phyloP scores from a whole-genome alignment of 148 eudicot genomes.

The Spergularia marina region DNA sequence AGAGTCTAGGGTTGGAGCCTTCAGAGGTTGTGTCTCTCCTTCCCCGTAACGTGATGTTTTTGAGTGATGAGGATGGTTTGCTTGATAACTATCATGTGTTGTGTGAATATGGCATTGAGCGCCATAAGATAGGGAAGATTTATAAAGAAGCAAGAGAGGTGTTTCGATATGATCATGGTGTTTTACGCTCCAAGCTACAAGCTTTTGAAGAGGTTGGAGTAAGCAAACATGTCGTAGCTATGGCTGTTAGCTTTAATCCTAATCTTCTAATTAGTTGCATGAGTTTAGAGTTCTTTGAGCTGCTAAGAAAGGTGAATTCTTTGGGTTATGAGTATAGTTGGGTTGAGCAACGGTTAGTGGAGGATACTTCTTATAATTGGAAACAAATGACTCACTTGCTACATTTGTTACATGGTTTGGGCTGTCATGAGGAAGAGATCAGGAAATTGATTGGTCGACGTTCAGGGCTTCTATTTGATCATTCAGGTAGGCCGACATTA shows the following conservation, averaged over 20 bases:
- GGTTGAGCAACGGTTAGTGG: conserved; percentile 44
- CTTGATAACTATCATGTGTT: conserved; percentile 54
- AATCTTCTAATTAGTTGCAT: conserved; percentile 42
- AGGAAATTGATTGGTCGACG: conserved; percentile 27
- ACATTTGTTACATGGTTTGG: conserved; percentile 36
- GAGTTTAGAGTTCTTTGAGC: conserved; percentile 28
- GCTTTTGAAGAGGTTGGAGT: conserved; percentile 52
- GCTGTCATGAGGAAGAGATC: conserved; percentile 40
- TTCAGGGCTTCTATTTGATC: conserved; percentile 54
- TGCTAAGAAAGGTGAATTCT: conserved; percentile 35
- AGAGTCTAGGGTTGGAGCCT: conserved; percentile 73
- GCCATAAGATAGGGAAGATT: conserved; percentile 53
- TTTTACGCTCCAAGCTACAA: conserved; percentile 45
- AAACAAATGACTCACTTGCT: conserved; percentile 48
- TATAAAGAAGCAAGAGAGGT: conserved; percentile 55
- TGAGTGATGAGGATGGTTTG: conserved; percentile 52
- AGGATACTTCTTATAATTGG: conserved; percentile 47
- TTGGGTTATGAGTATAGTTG: conserved; percentile 46
- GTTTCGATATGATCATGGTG: conserved; percentile 46
- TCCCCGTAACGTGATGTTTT: conserved; percentile 51
- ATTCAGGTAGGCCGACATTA: conserved; percentile 44
- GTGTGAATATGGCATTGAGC: conserved; percentile 57
- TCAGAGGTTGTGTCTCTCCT: conserved; percentile 39
- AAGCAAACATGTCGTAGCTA: conserved; percentile 33
- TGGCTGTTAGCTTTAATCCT: conserved; percentile 50